phyloP scores from a whole-genome alignment of 1,139 yeast species.

The Zygoascus meyerae region DNA sequence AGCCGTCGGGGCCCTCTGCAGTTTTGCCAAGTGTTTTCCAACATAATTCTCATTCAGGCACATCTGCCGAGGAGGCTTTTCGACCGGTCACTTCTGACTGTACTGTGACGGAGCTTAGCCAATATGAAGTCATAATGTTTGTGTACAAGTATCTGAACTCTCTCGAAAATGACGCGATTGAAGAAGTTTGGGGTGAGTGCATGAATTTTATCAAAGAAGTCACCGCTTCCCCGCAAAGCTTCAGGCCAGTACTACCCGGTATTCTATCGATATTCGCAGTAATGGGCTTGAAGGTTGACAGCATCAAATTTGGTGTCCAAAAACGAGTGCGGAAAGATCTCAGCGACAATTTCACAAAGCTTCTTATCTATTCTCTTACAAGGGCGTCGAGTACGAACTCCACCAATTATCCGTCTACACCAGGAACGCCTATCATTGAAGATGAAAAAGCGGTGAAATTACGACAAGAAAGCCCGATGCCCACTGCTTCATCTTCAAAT shows the following conservation, averaged over 20 bases:
- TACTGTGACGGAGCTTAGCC: conserved; percentile 9
- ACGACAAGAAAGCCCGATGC: not conserved
- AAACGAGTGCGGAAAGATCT: conserved; percentile 59
- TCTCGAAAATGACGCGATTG: conserved; percentile 67
- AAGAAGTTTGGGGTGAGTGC: conserved; percentile 63
- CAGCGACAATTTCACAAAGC: conserved; percentile 54
- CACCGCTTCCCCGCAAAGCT: conserved; percentile 43
- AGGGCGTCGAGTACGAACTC: conserved; percentile 13
- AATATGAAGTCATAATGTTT: conserved; percentile 41
- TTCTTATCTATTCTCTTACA: conserved; percentile 43
- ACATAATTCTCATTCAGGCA: not conserved
- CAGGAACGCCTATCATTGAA: conserved; percentile 13
- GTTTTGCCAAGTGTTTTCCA: conserved; percentile 7
- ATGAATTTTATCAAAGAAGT: conserved; percentile 57
- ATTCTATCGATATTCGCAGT: conserved; percentile 47
- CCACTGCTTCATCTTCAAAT: not conserved
- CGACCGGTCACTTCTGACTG: not conserved
- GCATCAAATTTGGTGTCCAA: conserved; percentile 57
- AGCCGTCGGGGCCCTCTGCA: not conserved
- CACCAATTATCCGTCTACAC: conserved; percentile 1
- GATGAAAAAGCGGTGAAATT: conserved; percentile 2
- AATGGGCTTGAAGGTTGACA: conserved; percentile 51
- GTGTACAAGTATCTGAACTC: conserved; percentile 55
- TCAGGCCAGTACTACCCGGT: conserved; percentile 47
- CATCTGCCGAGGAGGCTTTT: conserved; percentile 1